Base-by-base conservation (phyloP, 371 early-diverging fungal genomes). In the Mucor mucedo region DNA sequence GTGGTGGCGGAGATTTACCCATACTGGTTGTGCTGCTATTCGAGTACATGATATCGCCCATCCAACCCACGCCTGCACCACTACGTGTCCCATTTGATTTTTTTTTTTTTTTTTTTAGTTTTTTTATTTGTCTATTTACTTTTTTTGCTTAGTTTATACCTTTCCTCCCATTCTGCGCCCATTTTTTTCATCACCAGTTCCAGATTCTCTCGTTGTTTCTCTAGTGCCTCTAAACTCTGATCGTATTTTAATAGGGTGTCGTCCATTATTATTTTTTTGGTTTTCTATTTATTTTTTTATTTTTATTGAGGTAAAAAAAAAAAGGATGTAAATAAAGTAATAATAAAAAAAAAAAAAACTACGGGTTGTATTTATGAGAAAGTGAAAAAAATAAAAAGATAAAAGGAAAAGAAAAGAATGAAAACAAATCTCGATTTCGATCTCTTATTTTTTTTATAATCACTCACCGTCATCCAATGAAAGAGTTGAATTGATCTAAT, bases 141-240 rank as follows among this genome's bases (percentile, higher is more conserved):
- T 47, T 47, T 21, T 21, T 21, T 21, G 21, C 21, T 21, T 21
- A 21, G 21, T 21, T 21, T 21, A 21, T 21, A 80, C 80, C 80
- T 80, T 71, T 76, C 73, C 62, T 76, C 76, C 78, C 81, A 80
- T 73, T 80, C 81, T 53, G 72, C 63, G 14, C 78, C 81, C 81
- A 80, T 80, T 45, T 60, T 69, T 21, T 72, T 55, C 78, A 78
- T 76, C 29, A 78, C 71, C 10, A 63, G 55, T 47, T 80, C 77
- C 35, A 80, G 70, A 40, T 68, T 68, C 60, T 80, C 71, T 32
- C 71, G 58, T 52, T 80, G 78, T 52, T 66, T 65, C 32, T 80
- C 78, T 16, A 80, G 55, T 28, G 62, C 78, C 42, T 76, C 66
- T 49, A 78, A 58, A 49, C 68, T 74, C 50, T 76, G 63, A 30